These are phyloP conservation scores for Thelephora aurantiotincta DNA, from an alignment of 768 basidiomycete genomes.

Conservation along the genomic window DNA sequence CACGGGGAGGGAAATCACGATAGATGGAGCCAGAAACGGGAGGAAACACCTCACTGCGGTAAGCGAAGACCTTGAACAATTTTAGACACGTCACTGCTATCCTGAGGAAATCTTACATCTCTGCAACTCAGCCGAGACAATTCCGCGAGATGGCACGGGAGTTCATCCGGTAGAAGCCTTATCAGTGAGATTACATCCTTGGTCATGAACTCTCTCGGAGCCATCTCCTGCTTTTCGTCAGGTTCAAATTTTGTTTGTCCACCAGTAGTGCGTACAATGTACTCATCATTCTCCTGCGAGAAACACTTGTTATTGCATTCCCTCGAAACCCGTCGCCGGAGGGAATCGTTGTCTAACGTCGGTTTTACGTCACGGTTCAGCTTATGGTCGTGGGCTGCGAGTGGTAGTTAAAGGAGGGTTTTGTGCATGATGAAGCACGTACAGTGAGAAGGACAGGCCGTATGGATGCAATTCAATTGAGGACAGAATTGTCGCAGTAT, in stretches of 20 bases:
- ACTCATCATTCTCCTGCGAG: background rate
- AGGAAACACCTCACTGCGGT: constrained; percentile 11
- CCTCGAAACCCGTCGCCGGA: background rate
- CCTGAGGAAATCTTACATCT: constrained; percentile 20
- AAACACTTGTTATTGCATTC: background rate
- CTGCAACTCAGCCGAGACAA: constrained; percentile 34
- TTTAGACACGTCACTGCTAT: background rate
- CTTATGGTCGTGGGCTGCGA: background rate
- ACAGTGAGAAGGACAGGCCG: constrained; percentile 27
- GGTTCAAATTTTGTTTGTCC: no score
- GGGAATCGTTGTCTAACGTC: background rate
- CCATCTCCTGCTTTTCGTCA: no score
- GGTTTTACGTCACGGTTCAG: background rate
- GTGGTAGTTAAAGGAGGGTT: background rate
- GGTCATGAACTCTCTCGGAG: background rate
- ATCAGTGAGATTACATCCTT: constrained; percentile 15
- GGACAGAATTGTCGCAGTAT: constrained; percentile 28
- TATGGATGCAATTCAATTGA: constrained; percentile 27
- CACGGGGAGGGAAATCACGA: no score
- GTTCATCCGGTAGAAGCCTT: constrained; percentile 27
- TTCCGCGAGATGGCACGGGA: constrained; percentile 34
- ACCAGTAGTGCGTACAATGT: background rate
- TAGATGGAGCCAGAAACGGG: background rate
- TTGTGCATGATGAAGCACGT: background rate
- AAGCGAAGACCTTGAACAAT: constrained; percentile 9